A percentile compares a stretch with the other conserved stretches of the same genome.
Evolutionary conservation across 768 basidiomycete genomes (phyloP).

Genomic region (Pulveroboletus sp.): DNA sequence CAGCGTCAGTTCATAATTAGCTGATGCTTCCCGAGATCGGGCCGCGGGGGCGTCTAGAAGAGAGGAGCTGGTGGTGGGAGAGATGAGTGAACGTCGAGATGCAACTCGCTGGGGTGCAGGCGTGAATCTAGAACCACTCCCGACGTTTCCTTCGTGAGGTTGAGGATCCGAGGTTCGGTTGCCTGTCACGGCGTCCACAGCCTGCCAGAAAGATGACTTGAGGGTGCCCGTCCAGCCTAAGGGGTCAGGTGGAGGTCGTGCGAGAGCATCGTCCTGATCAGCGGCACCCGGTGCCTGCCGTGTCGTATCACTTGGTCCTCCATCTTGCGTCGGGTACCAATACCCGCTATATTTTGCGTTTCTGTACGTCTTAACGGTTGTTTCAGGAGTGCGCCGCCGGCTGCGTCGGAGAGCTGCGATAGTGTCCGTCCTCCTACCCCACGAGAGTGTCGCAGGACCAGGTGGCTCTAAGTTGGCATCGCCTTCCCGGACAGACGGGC

Average conservation of each 20-base stretch:
- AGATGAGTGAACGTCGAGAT: conserved; percentile 11
- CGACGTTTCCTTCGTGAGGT: not conserved
- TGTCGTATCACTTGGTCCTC: not conserved
- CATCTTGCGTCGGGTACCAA: conserved; percentile 6
- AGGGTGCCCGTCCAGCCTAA: conserved; percentile 41
- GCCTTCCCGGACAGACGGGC: not conserved
- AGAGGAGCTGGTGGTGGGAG: not conserved
- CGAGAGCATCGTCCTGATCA: not conserved
- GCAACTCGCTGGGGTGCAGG: conserved; percentile 16
- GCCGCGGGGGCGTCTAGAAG: not conserved
- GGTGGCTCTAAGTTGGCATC: conserved; percentile 12
- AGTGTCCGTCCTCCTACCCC: conserved; percentile 28
- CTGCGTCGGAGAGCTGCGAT: conserved; percentile 19
- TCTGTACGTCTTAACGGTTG: conserved; percentile 4
- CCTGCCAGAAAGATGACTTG: conserved; percentile 42
- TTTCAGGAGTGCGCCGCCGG: conserved; percentile 4
- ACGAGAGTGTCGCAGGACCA: conserved; percentile 20
- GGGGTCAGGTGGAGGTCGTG: conserved; percentile 6
- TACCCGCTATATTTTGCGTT: conserved; percentile 13
- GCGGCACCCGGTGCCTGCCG: not conserved
- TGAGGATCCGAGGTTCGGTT: conserved; percentile 27
- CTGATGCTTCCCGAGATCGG: not conserved
- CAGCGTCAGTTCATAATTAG: not conserved
- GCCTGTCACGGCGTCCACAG: conserved; percentile 47
- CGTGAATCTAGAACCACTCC: conserved; percentile 17